Evolutionary conservation across 768 basidiomycete species (phyloP), one percentile per base, ranked within the genome.

Genomic region (Chlorophyllum brunneum): DNA sequence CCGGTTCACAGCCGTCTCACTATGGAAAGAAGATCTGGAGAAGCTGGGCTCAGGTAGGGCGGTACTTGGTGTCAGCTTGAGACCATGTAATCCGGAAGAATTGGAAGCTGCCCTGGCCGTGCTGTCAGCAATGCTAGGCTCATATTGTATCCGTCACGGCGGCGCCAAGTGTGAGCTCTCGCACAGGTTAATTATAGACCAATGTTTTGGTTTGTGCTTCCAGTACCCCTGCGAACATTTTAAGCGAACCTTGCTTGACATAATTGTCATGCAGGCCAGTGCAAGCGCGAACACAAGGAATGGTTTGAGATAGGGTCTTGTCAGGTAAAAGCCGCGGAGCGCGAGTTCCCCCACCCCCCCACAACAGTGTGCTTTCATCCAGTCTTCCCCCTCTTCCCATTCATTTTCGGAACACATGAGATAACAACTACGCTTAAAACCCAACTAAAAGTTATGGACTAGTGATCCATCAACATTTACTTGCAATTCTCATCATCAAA

Each of bases 181-280:
- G 22, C 3, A 23, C 18, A 7, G 18, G 23, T 9, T 36, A 47
- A 39, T 18, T 40, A 39, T 49, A 49, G 48, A 11, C 27, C 38
- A 46, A 7, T 46, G 22, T 34, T 44, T 18, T 45, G 27, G 22
- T 26, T 11, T 15, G 22, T 27, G 46, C 34, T 30, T 48, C 34
- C 23, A 24, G 23, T 37, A 15, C 13, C 13, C 18, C 24, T 26
- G 27, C 26, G 27, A 16, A 13, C 37, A 48, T 31, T 49, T 39
- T 20, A 41, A 40, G 29, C 29, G 39, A 49, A 49, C 38, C 48
- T 49, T 49, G 18, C 38, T 47, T 47, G 45, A 47, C 45, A 47
- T 16, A 47, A 23, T 16, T 34, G 31, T 47, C 31, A 47, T 47
- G 24, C 22, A 36, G 45, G 9, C 33, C 31, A n/a, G n/a, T n/a